Evolutionary conservation across 148 eudicot genomes (phyloP), one percentile per base, ranked within the genome.

Genomic region (Rhododendron ferrugineum): DNA sequence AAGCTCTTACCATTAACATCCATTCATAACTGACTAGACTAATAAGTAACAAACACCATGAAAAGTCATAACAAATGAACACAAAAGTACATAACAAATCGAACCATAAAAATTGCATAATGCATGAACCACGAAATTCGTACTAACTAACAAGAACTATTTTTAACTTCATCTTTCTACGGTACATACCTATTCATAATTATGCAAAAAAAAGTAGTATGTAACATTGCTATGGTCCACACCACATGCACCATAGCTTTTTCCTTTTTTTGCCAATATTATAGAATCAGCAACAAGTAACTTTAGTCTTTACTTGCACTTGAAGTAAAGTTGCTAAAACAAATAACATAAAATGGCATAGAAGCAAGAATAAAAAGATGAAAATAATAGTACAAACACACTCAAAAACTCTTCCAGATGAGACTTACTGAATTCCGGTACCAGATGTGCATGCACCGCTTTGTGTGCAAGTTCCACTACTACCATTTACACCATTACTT

Each of bases 401-500:
- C 74, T 11, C 6, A 28, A 83, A 84, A 20, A n/a, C 9, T 10
- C 32, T 5, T 54, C 26, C 11, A 30, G 11, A 23, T 36, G 6
- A 32, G 72, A 89, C 98, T 92, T 89, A 96, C 98, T 96, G 99
- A 91, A 96, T 94, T 87, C 98, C 98, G 82, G 86, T 93, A 82
- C 99, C 99, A 83, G 91, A 85, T 28, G 93, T 89, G 85, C 99
- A 96, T 50, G 49, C 81, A 54, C 95, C 98, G 87, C 85, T 78
- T 60, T 84, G 30, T 23, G 89, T 85, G 83, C 99, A 96, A 83
- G 90, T 88, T 86, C 73, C 62, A 30, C 87, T 91, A 87, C 91
- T 91, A 72, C 99, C 99, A 88, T 96, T 96, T 50, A 96, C 97
- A 84, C 99, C 99, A 87, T 96, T 96, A 85, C 99, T 96, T 78